Base-by-base conservation (phyloP, 352 stramenopile species). In the Globisporangium uncinulatum region DNA sequence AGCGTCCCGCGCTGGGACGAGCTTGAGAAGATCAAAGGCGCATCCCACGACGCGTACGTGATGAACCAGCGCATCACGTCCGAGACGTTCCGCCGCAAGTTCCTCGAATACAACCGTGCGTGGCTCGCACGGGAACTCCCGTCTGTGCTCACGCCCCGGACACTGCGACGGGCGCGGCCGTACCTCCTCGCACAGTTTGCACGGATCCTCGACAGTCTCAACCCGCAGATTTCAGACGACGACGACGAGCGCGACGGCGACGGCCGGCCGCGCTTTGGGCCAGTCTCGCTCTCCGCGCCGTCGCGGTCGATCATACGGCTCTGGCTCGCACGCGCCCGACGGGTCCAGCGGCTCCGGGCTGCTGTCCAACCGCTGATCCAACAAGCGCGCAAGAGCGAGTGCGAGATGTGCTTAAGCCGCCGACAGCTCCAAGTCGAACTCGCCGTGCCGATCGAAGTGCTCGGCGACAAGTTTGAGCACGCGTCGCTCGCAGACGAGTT, bases 31-130 rank as follows among this genome's bases (percentile, higher is more conserved):
- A 94, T 98, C 48, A 93, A 98, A 66, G 83, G 89, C n/a, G 92
- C 86, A 37, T 95, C 82, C 6, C 92, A 98, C 66, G 94, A 98
- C 66, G 82, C 89, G 2, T 98, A 97, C 65, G 59, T 98, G 62
- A 98, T 99, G 92, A 98, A 99, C 69, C 92, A 98, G 70, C 79
- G 89, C 14, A 97, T 99, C 61, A 97, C 94, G 20, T 95, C 78
- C 15, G 96, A 99, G 57, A 98, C 94, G 6, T 99, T 99, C 68
- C 87, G 96, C 14, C 97, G 95, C 74, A 98, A 98, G 65, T 99
- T 99, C 67, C 79, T 99, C 19, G 92, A 97, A 65, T 98, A 99
- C 80, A 99, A 99, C 59, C 80, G 94, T 4, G 83, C 88, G n/a
- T 99, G 96, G 96, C 82, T 99, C 45, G 87, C 99, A n/a, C 77